Base-by-base conservation (phyloP, 371 early-diverging fungal species). In the Zychaea mexicana region DNA sequence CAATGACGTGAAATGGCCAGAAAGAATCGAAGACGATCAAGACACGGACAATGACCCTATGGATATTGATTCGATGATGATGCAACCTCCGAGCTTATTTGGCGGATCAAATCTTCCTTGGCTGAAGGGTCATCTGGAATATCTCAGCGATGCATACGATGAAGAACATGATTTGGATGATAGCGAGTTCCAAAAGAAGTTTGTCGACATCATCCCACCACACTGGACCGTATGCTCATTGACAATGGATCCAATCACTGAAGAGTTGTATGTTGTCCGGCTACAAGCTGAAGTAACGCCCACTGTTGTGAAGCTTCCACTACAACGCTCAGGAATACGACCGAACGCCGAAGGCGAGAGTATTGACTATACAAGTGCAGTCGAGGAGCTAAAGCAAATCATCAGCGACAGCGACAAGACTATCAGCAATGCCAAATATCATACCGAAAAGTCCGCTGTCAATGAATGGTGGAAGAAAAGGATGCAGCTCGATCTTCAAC, bases 391-490 rank as follows among this genome's bases (percentile, higher is more conserved):
- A 3, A 62, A 79, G 26, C 75, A 71, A 9, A 91, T 92, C 33
- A 78, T 95, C 67, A 66, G 64, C 3, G 69, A 52, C 15, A 91
- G 88, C 57, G 85, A 90, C 55, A 73, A 77, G 15, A 86, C 85
- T 0, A 77, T 88, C 21, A 63, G 66, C 1, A 64, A 58, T 4
- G 70, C 80, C 1, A 69, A 72, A n/a, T 55, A 61, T 2, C 72
- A 69, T 45, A 62, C 71, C 24, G 81, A 87, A 0, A 80, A 80
- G 12, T 74, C 82, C 2, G 88, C 90, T 52, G 89, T 91, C 53
- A 70, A 78, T 17, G 66, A 73, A 36, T 97, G 97, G 97, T 95
- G 96, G 94, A 79, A 71, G 33, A 77, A 66, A 7, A 84, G 97
- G 21, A 76, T 78, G 13, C 69, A 64, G 17, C 69, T 96, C 15